Percentiles rank a stretch among this genome's conserved stretches.
phyloP scores from a whole-genome alignment of 257 asterid genomes.

The Penstemon barbatus region DNA sequence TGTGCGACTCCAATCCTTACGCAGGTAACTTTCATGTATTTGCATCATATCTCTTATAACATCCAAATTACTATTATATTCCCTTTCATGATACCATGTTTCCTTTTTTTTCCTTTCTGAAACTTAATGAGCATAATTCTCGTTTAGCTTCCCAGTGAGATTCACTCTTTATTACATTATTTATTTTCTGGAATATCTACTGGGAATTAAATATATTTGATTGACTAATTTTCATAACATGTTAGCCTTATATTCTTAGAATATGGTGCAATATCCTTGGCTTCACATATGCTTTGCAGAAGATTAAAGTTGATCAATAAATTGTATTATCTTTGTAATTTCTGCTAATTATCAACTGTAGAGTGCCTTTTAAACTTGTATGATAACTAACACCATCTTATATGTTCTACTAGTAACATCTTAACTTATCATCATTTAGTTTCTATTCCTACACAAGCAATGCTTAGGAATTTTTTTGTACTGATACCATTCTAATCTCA shows the following conservation, averaged over 20 bases:
- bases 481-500: no score
- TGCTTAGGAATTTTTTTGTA: no score
- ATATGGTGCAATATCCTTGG: neutral
- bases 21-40: constrained; percentile 58
- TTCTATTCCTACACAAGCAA: no score
- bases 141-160: no score
- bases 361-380: no score
- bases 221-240: neutral
- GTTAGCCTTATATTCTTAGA: neutral
- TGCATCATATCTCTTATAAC: neutral
- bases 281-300: constrained; percentile 11
- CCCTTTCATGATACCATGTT: neutral
- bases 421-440: no score
- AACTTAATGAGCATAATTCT: no score
- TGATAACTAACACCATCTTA: no score
- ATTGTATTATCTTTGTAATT: neutral
- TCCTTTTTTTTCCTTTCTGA: no score
- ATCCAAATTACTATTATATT: neutral
- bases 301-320: neutral
- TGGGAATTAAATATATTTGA: neutral
- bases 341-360: neutral
- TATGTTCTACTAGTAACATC: no score
- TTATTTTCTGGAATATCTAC: neutral
- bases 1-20: constrained; percentile 86
- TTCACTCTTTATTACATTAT: neutral